Conservation (phyloP, 2,329 filamentous ascomycete species). For the Penicillium brevicompactum region DNA sequence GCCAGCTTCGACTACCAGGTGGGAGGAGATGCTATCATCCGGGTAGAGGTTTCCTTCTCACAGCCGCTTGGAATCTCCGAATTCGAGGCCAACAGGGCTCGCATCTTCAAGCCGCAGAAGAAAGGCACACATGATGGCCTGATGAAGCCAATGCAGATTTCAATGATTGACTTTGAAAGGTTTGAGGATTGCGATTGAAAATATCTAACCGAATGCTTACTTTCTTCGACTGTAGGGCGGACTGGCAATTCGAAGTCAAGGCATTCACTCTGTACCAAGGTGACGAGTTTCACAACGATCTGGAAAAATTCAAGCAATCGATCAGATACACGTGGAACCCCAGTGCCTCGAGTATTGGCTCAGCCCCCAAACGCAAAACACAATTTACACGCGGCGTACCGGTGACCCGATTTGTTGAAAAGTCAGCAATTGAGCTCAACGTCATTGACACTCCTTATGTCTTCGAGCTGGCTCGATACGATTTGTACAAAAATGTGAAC, state of each 20-base stretch:
- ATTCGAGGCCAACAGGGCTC: constrained; percentile 36
- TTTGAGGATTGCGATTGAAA: constrained; percentile 17
- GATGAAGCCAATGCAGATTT: constrained; percentile 37
- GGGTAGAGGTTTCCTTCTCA: constrained; percentile 41
- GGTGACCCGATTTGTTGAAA: constrained; percentile 37
- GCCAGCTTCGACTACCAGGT: constrained; percentile 46
- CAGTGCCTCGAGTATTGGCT: constrained; percentile 23
- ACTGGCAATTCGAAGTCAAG: constrained; percentile 47
- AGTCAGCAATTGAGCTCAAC: constrained; percentile 41
- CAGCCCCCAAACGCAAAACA: constrained; percentile 31
- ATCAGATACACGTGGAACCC: constrained; percentile 2
- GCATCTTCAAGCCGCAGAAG: constrained; percentile 38
- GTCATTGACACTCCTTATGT: constrained; percentile 44
- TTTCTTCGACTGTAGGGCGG: constrained; percentile 29
- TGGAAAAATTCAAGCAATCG: constrained; percentile 5
- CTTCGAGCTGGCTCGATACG: constrained; percentile 48
- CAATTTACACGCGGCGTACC: constrained; percentile 23
- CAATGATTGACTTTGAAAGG: constrained; percentile 41
- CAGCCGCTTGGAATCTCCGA: constrained; percentile 31
- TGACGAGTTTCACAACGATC: constrained; percentile 10
- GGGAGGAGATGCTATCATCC: constrained; percentile 31
- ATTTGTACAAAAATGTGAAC: constrained; percentile 30
- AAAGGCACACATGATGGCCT: constrained; percentile 22
- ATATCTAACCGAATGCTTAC: not conserved
- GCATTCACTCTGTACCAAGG: constrained; percentile 39